Base-by-base conservation (phyloP, 1,284 basidiomycete genomes). In the Malassezia psittaci region DNA sequence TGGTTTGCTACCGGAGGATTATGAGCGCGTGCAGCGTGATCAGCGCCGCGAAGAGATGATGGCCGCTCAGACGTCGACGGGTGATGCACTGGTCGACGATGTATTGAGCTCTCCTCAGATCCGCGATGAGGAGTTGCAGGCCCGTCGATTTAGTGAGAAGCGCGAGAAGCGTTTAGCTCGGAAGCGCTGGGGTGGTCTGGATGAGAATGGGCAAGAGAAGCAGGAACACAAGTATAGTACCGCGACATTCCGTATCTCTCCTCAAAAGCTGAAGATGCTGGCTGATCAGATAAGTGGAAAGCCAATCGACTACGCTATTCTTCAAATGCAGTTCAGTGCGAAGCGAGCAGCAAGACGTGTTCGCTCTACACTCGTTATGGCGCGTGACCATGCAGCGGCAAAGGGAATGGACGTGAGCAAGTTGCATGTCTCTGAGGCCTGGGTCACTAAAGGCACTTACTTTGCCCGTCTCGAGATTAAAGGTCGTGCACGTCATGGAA, bases 251-350 rank as follows among this genome's bases (percentile, higher is more conserved):
- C 91, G 90, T 75, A 90, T 91, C 46, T 91, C 88, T 9, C 88
- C 86, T 63, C 82, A 90, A 54, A 96, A 96, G 77, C 79, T 96
- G 51, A 90, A 93, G 76, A 81, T 85, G 78, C 79, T 98, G 40
- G 85, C 86, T 7, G 80, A 83, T 52, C 88, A 96, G 76, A 88
- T 96, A 64, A 80, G 86, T 9, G 67, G 67, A 1, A 66, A 72
- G 47, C 70, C 70, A 3, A 68, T 74, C 57, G 90, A 96, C 77
- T 84, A 86, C 70, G 91, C 93, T 24, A 91, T 98, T 69, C 78
- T 96, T 49, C 93, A 98, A 74, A 93, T 96, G 86, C 83, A 87
- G 73, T 94, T 96, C 76, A 87, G 85, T 64, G 84, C 90, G 75
- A 96, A 96, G 77, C 82, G 89, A 13, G 88, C 87, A 10, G 85